phyloP scores from a whole-genome alignment of 1,284 basidiomycete genomes.

The Cryptococcus amylolentus region DNA sequence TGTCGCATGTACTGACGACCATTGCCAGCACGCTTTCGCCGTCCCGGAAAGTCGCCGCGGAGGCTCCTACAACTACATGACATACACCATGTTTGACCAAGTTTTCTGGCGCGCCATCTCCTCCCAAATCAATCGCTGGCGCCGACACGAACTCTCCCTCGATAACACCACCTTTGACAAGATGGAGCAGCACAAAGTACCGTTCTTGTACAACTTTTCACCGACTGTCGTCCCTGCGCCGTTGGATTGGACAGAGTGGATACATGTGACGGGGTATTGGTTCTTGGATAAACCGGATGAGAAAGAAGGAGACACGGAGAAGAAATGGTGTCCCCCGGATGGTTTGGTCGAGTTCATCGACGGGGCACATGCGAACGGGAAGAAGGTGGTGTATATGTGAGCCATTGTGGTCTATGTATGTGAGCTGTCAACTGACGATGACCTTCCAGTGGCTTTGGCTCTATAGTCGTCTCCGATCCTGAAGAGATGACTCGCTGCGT shows the following conservation, averaged over 20 bases:
- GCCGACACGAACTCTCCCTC: slow-evolving; percentile 72
- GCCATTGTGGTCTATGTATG: neutral
- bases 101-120: slow-evolving; percentile 95
- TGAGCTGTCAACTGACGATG: slow-evolving; percentile 3
- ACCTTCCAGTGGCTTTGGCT: slow-evolving; percentile 73
- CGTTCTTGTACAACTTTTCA: slow-evolving; percentile 97
- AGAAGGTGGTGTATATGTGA: slow-evolving; percentile 89
- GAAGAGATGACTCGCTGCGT: slow-evolving; percentile 85
- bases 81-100: slow-evolving; percentile 75
- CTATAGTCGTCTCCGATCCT: slow-evolving; percentile 93
- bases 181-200: slow-evolving; percentile 90
- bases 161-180: slow-evolving; percentile 80
- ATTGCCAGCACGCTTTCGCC: slow-evolving; percentile 74
- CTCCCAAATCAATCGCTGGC: slow-evolving; percentile 92
- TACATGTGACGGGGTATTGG: slow-evolving; percentile 94
- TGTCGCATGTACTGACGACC: neutral
- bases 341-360: slow-evolving; percentile 80
- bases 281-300: slow-evolving; percentile 88
- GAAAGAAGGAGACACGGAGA: slow-evolving; percentile 52
- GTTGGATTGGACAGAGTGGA: slow-evolving; percentile 98
- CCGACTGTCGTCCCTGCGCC: slow-evolving; percentile 82
- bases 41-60: slow-evolving; percentile 93
- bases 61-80: slow-evolving; percentile 95
- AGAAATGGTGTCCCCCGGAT: slow-evolving; percentile 78
- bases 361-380: slow-evolving; percentile 63